These are phyloP conservation scores for Coemansia sp. DNA, from an alignment of 192 early-diverging fungal species.

Conservation along the genomic window DNA sequence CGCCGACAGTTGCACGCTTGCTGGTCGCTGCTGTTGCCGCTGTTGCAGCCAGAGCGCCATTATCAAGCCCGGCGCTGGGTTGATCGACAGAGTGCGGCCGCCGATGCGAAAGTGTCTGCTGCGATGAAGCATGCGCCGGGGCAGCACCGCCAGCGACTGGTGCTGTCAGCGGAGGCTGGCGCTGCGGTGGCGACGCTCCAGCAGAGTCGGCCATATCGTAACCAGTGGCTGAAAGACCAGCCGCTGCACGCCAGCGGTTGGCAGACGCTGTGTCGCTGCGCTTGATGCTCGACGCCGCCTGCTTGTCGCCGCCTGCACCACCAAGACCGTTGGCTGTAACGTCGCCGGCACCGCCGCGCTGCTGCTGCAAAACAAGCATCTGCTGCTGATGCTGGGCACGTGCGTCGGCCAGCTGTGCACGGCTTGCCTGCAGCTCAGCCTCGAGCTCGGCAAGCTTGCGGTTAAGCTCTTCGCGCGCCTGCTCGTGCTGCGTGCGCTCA, in stretches of 20 bases:
- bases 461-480: conserved; percentile 21
- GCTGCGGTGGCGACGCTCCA: conserved; percentile 2
- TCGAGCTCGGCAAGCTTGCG: conserved; percentile 41
- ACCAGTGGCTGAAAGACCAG: conserved; percentile 32
- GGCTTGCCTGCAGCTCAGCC: conserved; percentile 26
- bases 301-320: background rate
- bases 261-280: conserved; percentile 15
- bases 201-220: conserved; percentile 35
- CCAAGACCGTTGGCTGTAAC: background rate
- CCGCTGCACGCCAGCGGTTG: conserved; percentile 40
- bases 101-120: conserved; percentile 21
- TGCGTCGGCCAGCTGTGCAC: conserved; percentile 32
- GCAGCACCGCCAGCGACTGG: conserved; percentile 6
- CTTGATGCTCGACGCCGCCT: conserved; percentile 24
- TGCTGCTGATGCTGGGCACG: conserved; percentile 45
- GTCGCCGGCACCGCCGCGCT: background rate
- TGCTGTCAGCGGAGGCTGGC: conserved; percentile 6
- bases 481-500: conserved; percentile 15
- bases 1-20: conserved; percentile 42
- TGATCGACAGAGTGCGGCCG: conserved; percentile 38
- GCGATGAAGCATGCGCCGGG: conserved; percentile 1
- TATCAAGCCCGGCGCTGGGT: conserved; percentile 3
- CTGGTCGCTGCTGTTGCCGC: background rate
- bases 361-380: conserved; percentile 30
- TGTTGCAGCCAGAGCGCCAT: background rate